These are phyloP conservation scores for Lanmaoa pseudosensibilis DNA, from an alignment of 768 basidiomycete species.

Conservation along the genomic window DNA sequence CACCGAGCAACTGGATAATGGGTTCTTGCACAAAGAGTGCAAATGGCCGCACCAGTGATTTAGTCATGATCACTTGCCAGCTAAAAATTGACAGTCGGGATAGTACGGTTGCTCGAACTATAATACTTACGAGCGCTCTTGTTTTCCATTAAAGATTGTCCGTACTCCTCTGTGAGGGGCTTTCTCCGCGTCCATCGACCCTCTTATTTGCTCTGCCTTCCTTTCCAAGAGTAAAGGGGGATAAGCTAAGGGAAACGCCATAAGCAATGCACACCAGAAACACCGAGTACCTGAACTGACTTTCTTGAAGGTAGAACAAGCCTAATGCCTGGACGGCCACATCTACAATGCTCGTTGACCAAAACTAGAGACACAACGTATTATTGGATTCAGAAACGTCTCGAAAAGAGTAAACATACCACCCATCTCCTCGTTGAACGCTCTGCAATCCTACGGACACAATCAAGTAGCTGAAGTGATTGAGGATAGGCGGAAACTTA, in stretches of 20 bases:
- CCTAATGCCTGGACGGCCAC: conserved; percentile 55
- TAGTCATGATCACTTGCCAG: conserved; percentile 51
- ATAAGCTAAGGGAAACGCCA: conserved; percentile 23
- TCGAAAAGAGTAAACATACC: conserved; percentile 33
- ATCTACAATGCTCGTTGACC: conserved; percentile 62
- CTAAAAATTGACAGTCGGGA: conserved; percentile 30
- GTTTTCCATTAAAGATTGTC: conserved; percentile 46
- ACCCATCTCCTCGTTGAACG: conserved; percentile 73
- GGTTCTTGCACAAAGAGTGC: conserved; percentile 57
- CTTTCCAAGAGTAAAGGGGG: conserved; percentile 40
- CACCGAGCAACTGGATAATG: conserved; percentile 64
- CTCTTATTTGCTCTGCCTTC: conserved; percentile 50
- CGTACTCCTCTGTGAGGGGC: conserved; percentile 37
- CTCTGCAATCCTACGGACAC: conserved; percentile 48
- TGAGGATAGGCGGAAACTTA: conserved; percentile 17
- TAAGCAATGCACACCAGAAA: conserved; percentile 12
- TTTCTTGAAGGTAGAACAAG: conserved; percentile 60
- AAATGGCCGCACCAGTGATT: conserved; percentile 68
- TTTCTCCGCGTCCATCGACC: conserved; percentile 50
- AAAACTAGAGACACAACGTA: conserved; percentile 44
- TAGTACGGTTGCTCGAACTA: neutral
- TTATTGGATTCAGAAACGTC: neutral
- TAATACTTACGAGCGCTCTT: conserved; percentile 44
- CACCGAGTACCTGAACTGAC: conserved; percentile 35
- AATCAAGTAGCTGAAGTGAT: neutral